These are phyloP conservation scores for Plasmodium yoelii DNA, from an alignment of 169 alveolate genomes.

Conservation along the genomic window DNA sequence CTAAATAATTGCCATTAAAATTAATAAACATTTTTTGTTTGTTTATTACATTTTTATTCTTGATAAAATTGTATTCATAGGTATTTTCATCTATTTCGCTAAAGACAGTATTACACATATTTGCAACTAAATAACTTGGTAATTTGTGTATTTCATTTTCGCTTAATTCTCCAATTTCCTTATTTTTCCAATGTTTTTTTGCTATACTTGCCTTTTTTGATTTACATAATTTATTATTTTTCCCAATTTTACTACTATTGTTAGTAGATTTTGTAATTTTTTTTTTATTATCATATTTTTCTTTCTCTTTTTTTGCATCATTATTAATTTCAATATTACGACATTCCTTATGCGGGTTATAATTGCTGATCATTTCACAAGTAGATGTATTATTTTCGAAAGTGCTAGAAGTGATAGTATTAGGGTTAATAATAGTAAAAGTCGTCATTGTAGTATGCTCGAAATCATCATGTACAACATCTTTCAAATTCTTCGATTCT, in stretches of 20 bases:
- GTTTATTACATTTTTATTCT: constrained; percentile 7
- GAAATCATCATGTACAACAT: too few species aligned
- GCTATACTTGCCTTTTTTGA: neutral
- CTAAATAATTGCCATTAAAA: constrained; percentile 3
- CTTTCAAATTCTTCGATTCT: too few species aligned
- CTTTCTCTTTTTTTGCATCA: too few species aligned
- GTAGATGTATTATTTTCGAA: too few species aligned
- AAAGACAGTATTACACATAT: constrained; percentile 7
- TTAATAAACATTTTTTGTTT: constrained; percentile 4
- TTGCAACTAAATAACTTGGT: constrained; percentile 8
- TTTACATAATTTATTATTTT: neutral
- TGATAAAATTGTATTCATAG: neutral
- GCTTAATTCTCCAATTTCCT: too few species aligned
- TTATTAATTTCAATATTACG: too few species aligned
- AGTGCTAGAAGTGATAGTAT: too few species aligned
- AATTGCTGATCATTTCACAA: too few species aligned
- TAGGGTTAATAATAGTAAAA: too few species aligned
- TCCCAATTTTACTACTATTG: neutral
- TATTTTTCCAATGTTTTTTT: neutral
- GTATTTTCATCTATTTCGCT: neutral
- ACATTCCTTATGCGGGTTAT: too few species aligned
- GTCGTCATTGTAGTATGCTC: too few species aligned
- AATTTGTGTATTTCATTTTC: neutral
- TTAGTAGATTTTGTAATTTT: neutral
- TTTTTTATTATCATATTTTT: too few species aligned